Evolutionary conservation across 1,139 yeast genomes (phyloP).

Genomic region (Yamadazyma triangularis): DNA sequence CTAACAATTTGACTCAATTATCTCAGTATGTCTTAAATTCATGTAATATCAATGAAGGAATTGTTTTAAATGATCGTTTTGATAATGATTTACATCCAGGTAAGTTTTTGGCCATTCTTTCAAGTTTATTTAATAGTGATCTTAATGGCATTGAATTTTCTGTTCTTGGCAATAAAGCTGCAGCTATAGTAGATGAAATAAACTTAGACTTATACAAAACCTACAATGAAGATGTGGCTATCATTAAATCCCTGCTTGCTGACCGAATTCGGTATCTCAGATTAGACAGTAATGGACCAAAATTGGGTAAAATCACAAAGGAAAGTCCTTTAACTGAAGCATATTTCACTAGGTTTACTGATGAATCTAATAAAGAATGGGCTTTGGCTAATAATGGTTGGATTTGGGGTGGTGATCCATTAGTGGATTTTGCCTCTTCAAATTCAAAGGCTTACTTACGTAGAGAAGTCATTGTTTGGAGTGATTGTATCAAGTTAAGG

Average conservation of each 20-base stretch:
- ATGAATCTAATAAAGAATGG: constrained; percentile 50
- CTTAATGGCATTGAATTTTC: constrained; percentile 26
- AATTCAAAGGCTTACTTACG: constrained; percentile 77
- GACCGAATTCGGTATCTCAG: constrained; percentile 76
- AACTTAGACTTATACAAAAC: constrained; percentile 69
- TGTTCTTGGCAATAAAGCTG: constrained; percentile 37
- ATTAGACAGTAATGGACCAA: constrained; percentile 76
- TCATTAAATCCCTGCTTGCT: constrained; percentile 62
- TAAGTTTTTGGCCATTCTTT: constrained; percentile 45
- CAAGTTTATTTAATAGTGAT: constrained; percentile 30
- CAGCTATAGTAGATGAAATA: constrained; percentile 64
- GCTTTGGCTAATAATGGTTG: constrained; percentile 95
- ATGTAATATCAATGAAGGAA: constrained; percentile 24
- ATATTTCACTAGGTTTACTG: constrained; percentile 71
- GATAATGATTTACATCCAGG: constrained; percentile 50
- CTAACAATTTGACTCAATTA: constrained; percentile 34
- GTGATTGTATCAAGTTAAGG: constrained; percentile 91
- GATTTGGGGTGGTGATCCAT: constrained; percentile 97
- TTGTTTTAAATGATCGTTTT: constrained; percentile 35
- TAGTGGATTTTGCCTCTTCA: constrained; percentile 86
- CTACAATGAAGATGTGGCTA: constrained; percentile 67
- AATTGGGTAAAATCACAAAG: constrained; percentile 56
- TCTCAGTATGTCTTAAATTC: constrained; percentile 48
- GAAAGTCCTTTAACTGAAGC: constrained; percentile 72
- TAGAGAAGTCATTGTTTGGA: constrained; percentile 96